These are phyloP conservation scores for Warburgia ugandensis DNA, from an alignment of 164 flowering plant species.

Conservation along the genomic window DNA sequence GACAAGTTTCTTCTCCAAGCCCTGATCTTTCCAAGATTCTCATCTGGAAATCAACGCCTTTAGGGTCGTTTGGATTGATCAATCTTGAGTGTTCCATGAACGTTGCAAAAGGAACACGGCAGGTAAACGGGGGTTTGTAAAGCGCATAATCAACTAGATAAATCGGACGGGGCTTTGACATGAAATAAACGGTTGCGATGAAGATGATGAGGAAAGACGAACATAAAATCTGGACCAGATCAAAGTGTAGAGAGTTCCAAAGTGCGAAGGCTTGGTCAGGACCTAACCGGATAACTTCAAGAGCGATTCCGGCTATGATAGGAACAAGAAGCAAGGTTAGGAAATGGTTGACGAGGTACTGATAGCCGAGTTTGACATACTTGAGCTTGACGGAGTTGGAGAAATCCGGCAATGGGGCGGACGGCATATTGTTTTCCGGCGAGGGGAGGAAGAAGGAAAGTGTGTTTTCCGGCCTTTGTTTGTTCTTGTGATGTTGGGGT, in stretches of 20 bases:
- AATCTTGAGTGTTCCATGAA: conserved; percentile 13
- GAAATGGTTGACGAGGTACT: conserved; percentile 50
- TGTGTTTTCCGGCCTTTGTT: too few relatives aligned
- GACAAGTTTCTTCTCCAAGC: conserved; percentile 15
- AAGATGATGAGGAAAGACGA: conserved; percentile 7
- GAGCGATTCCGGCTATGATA: conserved; percentile 21
- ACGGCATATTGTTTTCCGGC: neutral
- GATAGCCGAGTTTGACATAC: conserved; percentile 60
- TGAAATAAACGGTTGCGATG: conserved; percentile 10
- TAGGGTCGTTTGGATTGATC: conserved; percentile 1
- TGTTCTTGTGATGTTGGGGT: too few relatives aligned
- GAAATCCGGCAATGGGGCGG: conserved; percentile 31
- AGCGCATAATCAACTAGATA: conserved; percentile 26
- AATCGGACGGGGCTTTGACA: conserved; percentile 9
- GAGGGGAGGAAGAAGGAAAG: conserved; percentile 1
- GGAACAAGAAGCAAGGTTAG: conserved; percentile 40
- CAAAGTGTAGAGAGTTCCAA: conserved; percentile 1
- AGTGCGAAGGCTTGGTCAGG: conserved; percentile 13
- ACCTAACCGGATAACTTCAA: conserved; percentile 35
- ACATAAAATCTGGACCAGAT: conserved; percentile 15
- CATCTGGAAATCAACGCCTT: conserved; percentile 16
- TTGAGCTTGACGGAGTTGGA: conserved; percentile 55
- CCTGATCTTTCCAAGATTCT: conserved; percentile 18
- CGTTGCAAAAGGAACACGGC: conserved; percentile 14
- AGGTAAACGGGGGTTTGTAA: conserved; percentile 14